Percentiles rank a stretch among this genome's conserved stretches.
Evolutionary conservation across 352 stramenopile genomes (phyloP).

Genomic region (Globisporangium parvum): DNA sequence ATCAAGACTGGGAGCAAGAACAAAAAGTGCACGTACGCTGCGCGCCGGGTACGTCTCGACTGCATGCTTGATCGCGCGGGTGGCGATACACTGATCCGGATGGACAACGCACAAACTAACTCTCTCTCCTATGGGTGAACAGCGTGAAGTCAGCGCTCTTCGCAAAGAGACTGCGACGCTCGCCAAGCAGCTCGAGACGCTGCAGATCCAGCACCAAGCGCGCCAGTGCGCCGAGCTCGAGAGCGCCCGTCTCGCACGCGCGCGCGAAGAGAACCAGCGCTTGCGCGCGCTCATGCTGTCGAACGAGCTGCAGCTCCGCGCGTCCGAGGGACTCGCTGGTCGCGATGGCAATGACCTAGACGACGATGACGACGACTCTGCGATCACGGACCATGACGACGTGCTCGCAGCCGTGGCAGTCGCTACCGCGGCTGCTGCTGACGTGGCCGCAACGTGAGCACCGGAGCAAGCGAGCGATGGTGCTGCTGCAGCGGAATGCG

Average conservation of each 20-base stretch:
- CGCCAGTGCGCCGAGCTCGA: slow-evolving; percentile 20
- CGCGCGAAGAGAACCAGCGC: slow-evolving; percentile 38
- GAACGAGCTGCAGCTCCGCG: slow-evolving; percentile 36
- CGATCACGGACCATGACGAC: background rate
- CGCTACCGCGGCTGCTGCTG: too few species aligned
- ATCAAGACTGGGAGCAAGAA: slow-evolving; percentile 29
- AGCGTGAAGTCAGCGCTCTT: slow-evolving; percentile 42
- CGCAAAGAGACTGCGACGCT: slow-evolving; percentile 27
- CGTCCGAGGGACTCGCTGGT: too few species aligned
- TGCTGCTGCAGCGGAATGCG: too few species aligned
- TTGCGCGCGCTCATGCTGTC: slow-evolving; percentile 31
- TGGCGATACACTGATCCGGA: background rate
- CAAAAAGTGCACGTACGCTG: slow-evolving; percentile 61
- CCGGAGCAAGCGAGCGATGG: background rate
- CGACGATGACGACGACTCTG: slow-evolving; percentile 5
- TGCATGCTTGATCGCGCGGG: background rate
- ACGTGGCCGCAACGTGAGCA: background rate
- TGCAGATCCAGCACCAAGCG: slow-evolving; percentile 15
- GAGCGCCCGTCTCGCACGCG: slow-evolving; percentile 20
- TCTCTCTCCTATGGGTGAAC: slow-evolving; percentile 7
- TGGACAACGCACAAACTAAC: slow-evolving; percentile 7
- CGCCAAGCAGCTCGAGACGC: slow-evolving; percentile 25
- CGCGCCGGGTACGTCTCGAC: slow-evolving; percentile 29
- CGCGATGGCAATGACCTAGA: slow-evolving; percentile 21
- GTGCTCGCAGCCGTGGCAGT: background rate